Percentiles rank a stretch among this genome's conserved stretches.
Evolutionary conservation across 345 rosid species (phyloP).

Genomic region (Eucalyptus virginea): DNA sequence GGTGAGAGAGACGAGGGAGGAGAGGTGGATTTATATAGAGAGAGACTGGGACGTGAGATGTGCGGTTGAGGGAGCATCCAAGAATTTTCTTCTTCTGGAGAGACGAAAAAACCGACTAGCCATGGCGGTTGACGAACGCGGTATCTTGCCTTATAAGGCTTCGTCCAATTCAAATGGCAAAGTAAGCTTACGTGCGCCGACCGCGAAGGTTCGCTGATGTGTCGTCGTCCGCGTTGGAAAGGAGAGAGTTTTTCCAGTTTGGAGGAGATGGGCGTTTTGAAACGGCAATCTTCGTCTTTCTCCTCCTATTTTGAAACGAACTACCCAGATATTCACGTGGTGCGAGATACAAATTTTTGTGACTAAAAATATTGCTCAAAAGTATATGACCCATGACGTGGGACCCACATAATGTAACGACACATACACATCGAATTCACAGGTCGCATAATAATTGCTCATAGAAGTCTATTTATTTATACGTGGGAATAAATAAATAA

Average conservation of each 20-base stretch:
- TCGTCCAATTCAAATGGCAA: neutral
- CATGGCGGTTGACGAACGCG: neutral
- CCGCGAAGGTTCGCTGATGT: neutral
- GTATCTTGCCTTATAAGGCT: neutral
- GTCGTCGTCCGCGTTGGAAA: neutral
- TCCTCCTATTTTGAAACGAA: neutral
- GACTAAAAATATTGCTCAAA: neutral
- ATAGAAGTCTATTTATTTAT: neutral
- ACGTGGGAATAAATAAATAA: neutral
- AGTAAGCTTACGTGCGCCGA: neutral
- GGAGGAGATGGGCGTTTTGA: neutral
- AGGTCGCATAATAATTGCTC: neutral
- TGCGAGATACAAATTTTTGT: neutral
- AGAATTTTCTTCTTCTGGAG: neutral
- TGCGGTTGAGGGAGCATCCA: neutral
- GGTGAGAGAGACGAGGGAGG: neutral
- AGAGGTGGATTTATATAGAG: neutral
- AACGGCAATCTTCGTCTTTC: neutral
- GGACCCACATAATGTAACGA: neutral
- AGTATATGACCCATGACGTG: neutral
- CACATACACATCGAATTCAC: neutral
- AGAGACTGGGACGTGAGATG: neutral
- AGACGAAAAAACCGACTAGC: neutral
- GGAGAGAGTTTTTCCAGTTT: neutral
- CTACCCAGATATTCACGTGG: neutral